phyloP scores from a whole-genome alignment of 345 rosid species.

The Aquilaria malaccensis region DNA sequence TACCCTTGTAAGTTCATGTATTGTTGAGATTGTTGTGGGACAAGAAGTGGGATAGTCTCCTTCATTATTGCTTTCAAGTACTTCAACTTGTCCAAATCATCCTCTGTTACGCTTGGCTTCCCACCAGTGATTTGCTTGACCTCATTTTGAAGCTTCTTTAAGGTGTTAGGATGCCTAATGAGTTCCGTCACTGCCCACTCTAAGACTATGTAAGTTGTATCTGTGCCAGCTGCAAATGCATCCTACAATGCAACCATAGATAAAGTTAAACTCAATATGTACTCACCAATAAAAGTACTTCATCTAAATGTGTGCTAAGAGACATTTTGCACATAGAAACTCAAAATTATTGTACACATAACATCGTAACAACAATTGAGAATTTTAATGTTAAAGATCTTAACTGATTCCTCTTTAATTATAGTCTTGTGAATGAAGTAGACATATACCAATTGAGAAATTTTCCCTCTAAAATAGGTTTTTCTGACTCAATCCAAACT shows the following conservation, averaged over 20 bases:
- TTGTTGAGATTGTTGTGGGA: constrained; percentile 22
- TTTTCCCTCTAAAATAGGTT: no score
- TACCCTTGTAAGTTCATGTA: constrained; percentile 22
- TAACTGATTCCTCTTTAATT: no score
- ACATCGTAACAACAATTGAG: no score
- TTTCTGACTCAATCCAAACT: no score
- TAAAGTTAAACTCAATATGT: background rate
- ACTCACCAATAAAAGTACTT: no score
- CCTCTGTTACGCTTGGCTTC: constrained; percentile 15
- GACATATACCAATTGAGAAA: no score
- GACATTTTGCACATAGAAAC: no score
- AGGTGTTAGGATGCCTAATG: constrained; percentile 21
- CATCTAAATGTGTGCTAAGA: no score
- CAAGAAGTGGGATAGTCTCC: constrained; percentile 29
- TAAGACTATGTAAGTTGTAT: constrained; percentile 24
- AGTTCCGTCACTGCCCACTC: constrained; percentile 48
- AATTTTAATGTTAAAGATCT: no score
- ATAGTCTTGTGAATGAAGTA: no score
- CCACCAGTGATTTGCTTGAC: constrained; percentile 10
- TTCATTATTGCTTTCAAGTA: constrained; percentile 36
- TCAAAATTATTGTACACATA: no score
- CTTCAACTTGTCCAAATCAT: constrained; percentile 18
- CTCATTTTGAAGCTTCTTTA: constrained; percentile 27
- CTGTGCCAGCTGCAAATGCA: constrained; percentile 33
- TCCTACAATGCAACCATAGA: constrained; percentile 19